These are phyloP conservation scores for Aspergillus incahuasiensis DNA, from an alignment of 495 filamentous ascomycete genomes.

Conservation along the genomic window DNA sequence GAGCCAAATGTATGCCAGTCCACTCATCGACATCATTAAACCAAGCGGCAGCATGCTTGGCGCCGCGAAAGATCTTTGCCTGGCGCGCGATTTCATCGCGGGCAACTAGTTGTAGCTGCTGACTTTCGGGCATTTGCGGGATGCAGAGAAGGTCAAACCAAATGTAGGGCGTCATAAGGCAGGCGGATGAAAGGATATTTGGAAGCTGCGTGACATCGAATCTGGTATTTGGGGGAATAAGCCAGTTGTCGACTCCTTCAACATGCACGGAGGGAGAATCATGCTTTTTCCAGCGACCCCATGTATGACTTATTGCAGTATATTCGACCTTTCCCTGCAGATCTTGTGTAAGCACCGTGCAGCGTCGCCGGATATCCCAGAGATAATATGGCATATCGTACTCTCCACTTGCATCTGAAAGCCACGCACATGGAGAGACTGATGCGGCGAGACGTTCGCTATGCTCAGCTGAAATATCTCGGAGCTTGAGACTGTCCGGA, in stretches of 20 bases:
- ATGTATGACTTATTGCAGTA: conserved; percentile 1
- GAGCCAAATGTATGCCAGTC: neutral
- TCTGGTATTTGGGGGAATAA: neutral
- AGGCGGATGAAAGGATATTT: conserved; percentile 2
- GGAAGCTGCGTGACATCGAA: neutral
- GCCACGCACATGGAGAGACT: conserved; percentile 1
- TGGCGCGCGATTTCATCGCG: conserved; percentile 1
- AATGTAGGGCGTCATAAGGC: neutral
- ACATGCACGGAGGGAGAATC: conserved; percentile 1
- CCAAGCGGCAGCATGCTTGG: conserved; percentile 1
- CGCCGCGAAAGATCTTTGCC: conserved; percentile 2
- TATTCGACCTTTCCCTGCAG: conserved; percentile 4
- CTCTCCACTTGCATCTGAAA: neutral
- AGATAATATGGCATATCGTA: conserved; percentile 3
- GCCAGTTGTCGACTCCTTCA: neutral
- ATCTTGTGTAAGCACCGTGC: conserved; percentile 1
- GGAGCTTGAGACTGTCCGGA: neutral
- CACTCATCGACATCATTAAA: neutral
- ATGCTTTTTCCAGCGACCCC: conserved; percentile 1
- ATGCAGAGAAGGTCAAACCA: conserved; percentile 6
- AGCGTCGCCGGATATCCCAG: neutral
- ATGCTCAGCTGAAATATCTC: neutral
- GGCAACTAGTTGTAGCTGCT: neutral
- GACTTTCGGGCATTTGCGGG: neutral
- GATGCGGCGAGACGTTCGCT: neutral